These are phyloP conservation scores for Spathaspora hagerdaliae DNA, from an alignment of 805 yeast species.

Conservation along the genomic window DNA sequence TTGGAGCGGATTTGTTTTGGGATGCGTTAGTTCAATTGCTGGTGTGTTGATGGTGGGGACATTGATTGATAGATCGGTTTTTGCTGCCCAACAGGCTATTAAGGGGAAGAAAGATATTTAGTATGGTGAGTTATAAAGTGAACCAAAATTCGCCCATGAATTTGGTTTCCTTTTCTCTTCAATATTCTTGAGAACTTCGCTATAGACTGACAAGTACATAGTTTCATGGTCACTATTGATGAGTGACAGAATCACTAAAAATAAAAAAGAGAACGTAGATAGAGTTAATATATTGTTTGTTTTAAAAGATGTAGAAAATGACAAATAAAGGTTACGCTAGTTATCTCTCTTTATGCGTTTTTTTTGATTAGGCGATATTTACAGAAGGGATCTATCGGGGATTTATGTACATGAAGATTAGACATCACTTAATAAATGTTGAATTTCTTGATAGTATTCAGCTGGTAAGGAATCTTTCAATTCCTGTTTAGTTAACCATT, in stretches of 20 bases:
- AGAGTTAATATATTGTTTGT: no score
- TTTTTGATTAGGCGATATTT: no score
- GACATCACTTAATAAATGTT: conserved; percentile 43
- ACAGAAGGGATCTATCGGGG: background rate
- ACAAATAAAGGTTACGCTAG: no score
- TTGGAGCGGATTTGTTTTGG: conserved; percentile 78
- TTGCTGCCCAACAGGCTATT: conserved; percentile 80
- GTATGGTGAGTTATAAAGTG: background rate
- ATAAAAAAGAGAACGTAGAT: no score
- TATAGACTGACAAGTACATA: no score
- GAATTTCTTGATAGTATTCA: conserved; percentile 55
- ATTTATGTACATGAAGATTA: conserved; percentile 9
- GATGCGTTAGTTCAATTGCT: conserved; percentile 84
- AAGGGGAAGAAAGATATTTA: conserved; percentile 58
- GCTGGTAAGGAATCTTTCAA: conserved; percentile 47
- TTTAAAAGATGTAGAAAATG: no score
- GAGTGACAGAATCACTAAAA: no score
- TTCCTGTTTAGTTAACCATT: conserved; percentile 87
- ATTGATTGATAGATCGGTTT: conserved; percentile 78
- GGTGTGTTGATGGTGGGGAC: conserved; percentile 94
- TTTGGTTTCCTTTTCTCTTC: no score
- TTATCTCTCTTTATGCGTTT: no score
- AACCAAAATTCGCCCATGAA: no score
- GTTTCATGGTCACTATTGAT: no score
- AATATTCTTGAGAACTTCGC: no score